Conservation (phyloP, 2,329 filamentous ascomycete genomes). For the Aspergillus clavatus region DNA sequence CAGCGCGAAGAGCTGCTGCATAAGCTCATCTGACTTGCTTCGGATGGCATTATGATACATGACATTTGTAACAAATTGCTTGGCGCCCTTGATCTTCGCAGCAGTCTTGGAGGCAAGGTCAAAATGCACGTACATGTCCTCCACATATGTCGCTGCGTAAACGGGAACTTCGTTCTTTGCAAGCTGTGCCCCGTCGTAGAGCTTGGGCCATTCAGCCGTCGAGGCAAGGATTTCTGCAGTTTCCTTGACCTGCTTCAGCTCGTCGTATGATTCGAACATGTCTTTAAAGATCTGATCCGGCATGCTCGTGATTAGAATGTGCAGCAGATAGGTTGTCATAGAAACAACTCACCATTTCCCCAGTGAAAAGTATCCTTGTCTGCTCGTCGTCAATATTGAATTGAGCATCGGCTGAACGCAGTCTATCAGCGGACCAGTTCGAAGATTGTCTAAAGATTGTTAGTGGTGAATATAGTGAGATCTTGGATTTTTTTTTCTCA, state of each 20-base stretch:
- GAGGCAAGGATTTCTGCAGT: constrained; percentile 68
- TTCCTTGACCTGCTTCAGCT: constrained; percentile 63
- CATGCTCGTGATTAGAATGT: constrained; percentile 1
- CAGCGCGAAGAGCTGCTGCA: constrained; percentile 70
- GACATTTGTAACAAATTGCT: constrained; percentile 77
- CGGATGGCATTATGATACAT: constrained; percentile 84
- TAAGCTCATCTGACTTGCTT: constrained; percentile 67
- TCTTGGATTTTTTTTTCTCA: constrained; percentile 23
- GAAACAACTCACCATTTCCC: constrained; percentile 64
- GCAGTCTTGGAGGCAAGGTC: constrained; percentile 70
- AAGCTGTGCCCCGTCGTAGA: constrained; percentile 73
- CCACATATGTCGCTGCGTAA: constrained; percentile 75
- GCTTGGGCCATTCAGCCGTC: constrained; percentile 63
- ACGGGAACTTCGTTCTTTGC: constrained; percentile 75
- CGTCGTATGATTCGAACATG: constrained; percentile 75
- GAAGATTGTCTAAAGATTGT: constrained; percentile 49
- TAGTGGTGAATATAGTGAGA: background rate
- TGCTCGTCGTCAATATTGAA: constrained; percentile 45
- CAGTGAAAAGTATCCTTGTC: constrained; percentile 69
- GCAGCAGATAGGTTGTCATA: background rate
- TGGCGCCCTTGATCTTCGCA: constrained; percentile 66
- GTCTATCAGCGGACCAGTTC: constrained; percentile 65
- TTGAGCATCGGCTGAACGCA: constrained; percentile 33
- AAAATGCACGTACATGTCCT: constrained; percentile 91
- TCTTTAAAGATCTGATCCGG: constrained; percentile 63